These are phyloP conservation scores for Boletellus ananiceps DNA, from an alignment of 768 basidiomycete species.

Conservation along the genomic window DNA sequence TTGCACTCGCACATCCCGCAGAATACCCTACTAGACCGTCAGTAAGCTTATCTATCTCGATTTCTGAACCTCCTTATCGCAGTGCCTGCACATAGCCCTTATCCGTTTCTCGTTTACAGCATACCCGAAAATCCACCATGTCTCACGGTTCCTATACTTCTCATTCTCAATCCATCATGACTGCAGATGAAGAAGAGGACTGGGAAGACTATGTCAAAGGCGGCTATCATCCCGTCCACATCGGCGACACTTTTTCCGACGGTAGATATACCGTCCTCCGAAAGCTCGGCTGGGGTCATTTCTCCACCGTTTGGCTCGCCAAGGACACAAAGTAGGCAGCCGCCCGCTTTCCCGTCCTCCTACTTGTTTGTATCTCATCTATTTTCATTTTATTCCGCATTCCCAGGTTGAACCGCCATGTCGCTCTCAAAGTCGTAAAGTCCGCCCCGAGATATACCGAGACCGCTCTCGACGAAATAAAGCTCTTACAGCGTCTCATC, in stretches of 20 bases:
- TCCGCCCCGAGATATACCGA: constrained; percentile 96
- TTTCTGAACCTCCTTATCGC: constrained; percentile 29
- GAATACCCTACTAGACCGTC: constrained; percentile 27
- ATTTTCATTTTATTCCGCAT: constrained; percentile 11
- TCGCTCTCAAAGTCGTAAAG: constrained; percentile 98
- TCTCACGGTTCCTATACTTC: constrained; percentile 75
- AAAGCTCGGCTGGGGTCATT: constrained; percentile 95
- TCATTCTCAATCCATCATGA: constrained; percentile 73
- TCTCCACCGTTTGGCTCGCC: constrained; percentile 90
- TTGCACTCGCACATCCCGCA: neutral
- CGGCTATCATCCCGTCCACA: constrained; percentile 90
- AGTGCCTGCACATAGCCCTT: constrained; percentile 20
- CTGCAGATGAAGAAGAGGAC: constrained; percentile 82
- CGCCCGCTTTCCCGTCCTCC: neutral
- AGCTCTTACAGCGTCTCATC: constrained; percentile 92
- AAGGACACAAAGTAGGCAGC: constrained; percentile 68
- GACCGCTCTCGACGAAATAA: constrained; percentile 98
- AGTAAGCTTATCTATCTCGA: constrained; percentile 31
- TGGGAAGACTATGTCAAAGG: constrained; percentile 85
- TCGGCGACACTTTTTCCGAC: constrained; percentile 86
- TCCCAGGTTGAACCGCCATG: constrained; percentile 88
- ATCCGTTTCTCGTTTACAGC: constrained; percentile 32
- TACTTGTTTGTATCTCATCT: constrained; percentile 2
- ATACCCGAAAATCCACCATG: constrained; percentile 41
- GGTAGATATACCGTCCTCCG: constrained; percentile 86